Base-by-base conservation (phyloP, 768 basidiomycete species). In the Trametes villosa region DNA sequence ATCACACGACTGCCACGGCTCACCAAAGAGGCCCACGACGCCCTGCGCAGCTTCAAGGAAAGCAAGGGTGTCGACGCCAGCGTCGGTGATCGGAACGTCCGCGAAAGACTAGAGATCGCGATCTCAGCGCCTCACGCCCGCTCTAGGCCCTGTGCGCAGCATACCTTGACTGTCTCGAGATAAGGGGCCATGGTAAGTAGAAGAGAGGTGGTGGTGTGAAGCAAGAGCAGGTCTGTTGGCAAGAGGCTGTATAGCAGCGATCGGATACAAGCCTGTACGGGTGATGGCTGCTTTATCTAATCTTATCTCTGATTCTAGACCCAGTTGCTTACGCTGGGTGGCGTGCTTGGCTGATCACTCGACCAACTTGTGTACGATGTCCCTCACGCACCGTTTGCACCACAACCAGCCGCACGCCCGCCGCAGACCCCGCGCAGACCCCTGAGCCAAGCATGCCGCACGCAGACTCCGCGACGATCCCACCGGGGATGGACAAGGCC, bases 31-130 rank as follows among this genome's bases (percentile, higher is more conserved):
- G 58, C 88, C 87, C 60, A 95, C 89, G 46, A 99, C 82, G 38
- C 94, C 96, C 57, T 91, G 82, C 1, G 92, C 81, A 9, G 96
- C 97, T 67, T 96, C 88, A 67, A 96, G 82, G 79, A 98, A 99
- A 48, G 81, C 79, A 45, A 85, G 72, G 17, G 97, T 98, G 73
- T 98, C 88, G 72, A 98, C 85, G 62, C 96, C 96, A 67, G 81
- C 83, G 66, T 93, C 87, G 56, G 89, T 92, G 65, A 93, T 81
- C 30, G 89, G 84, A 40, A 98, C 96, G 74, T 96, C 89, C 67
- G 87, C 86, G 73, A 94, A 99, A n/a, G 93, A 96, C 96, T 98
- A 46, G 33, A 44, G 26, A n/a, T 18, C 13, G 36, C 33, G 24
- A 17, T 22, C 18, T 44, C 38, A 26, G 40, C 24, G 20, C 33